These are phyloP conservation scores for Trichosanthes truncata DNA, from an alignment of 306 rosid genomes.

Conservation along the genomic window DNA sequence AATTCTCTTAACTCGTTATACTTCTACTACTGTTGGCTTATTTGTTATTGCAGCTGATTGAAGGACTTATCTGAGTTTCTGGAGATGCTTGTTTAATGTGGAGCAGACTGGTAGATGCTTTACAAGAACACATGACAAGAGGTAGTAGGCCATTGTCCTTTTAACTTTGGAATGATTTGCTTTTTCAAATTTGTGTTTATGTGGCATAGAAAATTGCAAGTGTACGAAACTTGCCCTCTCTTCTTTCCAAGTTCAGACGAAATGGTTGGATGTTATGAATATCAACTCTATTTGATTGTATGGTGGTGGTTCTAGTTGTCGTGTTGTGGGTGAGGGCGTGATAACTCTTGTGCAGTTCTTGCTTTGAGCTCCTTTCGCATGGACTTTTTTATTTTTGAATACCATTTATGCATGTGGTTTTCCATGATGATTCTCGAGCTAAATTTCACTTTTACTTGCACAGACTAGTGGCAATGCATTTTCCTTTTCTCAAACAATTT, in stretches of 20 bases:
- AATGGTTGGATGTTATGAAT: neutral
- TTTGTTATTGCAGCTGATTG: neutral
- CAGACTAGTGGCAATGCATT: neutral
- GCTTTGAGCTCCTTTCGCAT: neutral
- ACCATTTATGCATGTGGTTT: neutral
- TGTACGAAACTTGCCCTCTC: neutral
- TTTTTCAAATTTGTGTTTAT: neutral
- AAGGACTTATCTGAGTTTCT: neutral
- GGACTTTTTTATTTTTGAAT: neutral
- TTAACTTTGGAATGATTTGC: neutral
- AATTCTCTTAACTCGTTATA: neutral
- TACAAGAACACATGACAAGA: neutral
- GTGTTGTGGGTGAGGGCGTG: neutral
- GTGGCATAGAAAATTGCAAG: neutral
- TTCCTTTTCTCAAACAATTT: neutral
- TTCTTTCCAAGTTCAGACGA: neutral
- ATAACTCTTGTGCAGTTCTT: neutral
- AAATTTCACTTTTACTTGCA: neutral
- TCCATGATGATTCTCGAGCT: neutral
- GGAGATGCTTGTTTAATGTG: neutral
- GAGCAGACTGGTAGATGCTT: neutral
- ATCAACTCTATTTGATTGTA: neutral
- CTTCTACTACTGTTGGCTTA: neutral
- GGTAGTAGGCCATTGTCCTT: neutral
- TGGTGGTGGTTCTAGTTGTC: neutral